These are phyloP conservation scores for Moringa oleifera DNA, from an alignment of 345 rosid genomes.

Conservation along the genomic window DNA sequence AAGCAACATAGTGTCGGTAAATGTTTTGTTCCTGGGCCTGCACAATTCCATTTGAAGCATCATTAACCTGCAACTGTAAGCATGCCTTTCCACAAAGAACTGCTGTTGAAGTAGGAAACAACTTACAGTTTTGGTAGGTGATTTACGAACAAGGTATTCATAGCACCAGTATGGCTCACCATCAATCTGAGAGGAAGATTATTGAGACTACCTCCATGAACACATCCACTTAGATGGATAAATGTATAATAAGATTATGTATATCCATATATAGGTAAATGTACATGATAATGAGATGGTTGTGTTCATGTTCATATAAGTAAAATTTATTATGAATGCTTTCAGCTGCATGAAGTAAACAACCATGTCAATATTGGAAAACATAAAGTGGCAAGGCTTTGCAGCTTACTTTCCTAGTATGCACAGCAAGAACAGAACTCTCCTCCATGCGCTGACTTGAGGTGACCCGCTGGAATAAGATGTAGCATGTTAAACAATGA, in stretches of 20 bases:
- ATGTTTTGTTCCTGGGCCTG: constrained; percentile 83
- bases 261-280: no score
- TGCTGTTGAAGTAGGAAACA: constrained; percentile 12
- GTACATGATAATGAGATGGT: no score
- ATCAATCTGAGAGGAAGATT: constrained; percentile 43
- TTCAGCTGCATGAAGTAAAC: not conserved
- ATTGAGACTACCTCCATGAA: not conserved
- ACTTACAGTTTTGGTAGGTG: constrained; percentile 69
- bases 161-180: constrained; percentile 87
- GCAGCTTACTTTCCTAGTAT: constrained; percentile 49
- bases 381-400: constrained; percentile 12
- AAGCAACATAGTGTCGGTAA: constrained; percentile 68
- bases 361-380: not conserved
- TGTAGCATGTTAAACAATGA: constrained; percentile 15
- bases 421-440: constrained; percentile 88
- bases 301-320: no score
- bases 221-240: not conserved
- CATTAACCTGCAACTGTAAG: constrained; percentile 8
- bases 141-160: constrained; percentile 88
- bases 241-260: no score
- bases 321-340: not conserved
- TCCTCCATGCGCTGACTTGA: constrained; percentile 83
- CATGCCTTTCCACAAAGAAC: not conserved
- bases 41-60: constrained; percentile 13
- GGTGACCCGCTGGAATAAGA: constrained; percentile 72